phyloP scores from a whole-genome alignment of 345 rosid genomes.

The Eucalyptus victrix region DNA sequence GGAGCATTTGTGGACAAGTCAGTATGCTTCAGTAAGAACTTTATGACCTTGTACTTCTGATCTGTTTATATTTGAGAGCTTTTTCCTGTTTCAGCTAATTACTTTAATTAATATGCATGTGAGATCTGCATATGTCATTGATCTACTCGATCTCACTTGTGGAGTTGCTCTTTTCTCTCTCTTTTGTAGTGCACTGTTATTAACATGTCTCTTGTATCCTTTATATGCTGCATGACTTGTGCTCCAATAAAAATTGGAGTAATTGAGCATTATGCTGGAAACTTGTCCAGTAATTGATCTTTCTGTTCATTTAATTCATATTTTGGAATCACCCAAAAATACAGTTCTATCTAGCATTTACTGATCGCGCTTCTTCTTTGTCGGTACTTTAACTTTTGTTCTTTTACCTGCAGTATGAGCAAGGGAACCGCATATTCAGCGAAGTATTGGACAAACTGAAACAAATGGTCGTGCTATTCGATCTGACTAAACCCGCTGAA shows the following conservation, averaged over 20 bases:
- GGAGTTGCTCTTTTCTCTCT: not conserved
- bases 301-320: not conserved
- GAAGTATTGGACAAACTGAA: constrained; percentile 12
- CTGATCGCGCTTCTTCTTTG: not conserved
- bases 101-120: not conserved
- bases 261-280: not conserved
- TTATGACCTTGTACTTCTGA: not conserved
- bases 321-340: not conserved
- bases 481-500: constrained; percentile 1
- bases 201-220: not conserved
- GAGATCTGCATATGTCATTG: not conserved
- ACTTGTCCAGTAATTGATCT: not conserved
- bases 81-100: not conserved
- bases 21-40: not conserved
- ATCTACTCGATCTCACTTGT: not conserved
- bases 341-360: not conserved
- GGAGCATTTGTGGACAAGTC: not conserved
- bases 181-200: not conserved
- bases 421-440: not conserved
- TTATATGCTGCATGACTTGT: not conserved
- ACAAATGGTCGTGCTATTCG: constrained; percentile 8
- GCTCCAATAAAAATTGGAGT: not conserved
- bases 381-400: not conserved
- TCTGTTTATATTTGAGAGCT: not conserved
- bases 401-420: constrained; percentile 11